These are phyloP conservation scores for Syzygium syzygioides DNA, from an alignment of 441 rosid species.

Conservation along the genomic window DNA sequence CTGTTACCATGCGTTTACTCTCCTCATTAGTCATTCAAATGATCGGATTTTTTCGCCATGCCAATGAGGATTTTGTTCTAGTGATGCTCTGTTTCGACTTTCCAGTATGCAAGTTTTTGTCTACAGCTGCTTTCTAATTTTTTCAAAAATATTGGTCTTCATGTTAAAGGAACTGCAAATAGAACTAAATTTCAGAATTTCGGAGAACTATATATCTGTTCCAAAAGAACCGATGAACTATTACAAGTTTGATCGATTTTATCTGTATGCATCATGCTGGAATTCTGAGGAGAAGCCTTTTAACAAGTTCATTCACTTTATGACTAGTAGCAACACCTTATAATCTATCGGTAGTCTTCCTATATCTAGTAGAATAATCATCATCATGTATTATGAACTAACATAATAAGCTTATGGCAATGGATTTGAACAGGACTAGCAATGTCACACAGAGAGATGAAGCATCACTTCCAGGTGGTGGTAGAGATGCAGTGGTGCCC, in stretches of 20 bases:
- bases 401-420: not conserved
- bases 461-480: not conserved
- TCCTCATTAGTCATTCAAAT: not conserved
- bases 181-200: not conserved
- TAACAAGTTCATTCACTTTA: not conserved
- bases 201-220: not conserved
- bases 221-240: not conserved
- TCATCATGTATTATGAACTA: not conserved
- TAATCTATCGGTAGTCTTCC: not conserved
- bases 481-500: not conserved
- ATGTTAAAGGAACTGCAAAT: not conserved
- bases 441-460: not conserved
- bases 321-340: not conserved
- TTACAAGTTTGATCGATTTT: not conserved
- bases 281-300: not conserved
- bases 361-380: not conserved
- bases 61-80: not conserved
- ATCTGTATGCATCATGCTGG: not conserved
- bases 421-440: not conserved
- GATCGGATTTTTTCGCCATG: not conserved
- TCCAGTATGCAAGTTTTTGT: not conserved
- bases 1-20: accelerated
- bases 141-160: not conserved
- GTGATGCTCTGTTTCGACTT: not conserved
- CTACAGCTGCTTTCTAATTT: not conserved